Evolutionary conservation across 1,139 yeast species (phyloP).

Genomic region (Sugiyamaella japonica): DNA sequence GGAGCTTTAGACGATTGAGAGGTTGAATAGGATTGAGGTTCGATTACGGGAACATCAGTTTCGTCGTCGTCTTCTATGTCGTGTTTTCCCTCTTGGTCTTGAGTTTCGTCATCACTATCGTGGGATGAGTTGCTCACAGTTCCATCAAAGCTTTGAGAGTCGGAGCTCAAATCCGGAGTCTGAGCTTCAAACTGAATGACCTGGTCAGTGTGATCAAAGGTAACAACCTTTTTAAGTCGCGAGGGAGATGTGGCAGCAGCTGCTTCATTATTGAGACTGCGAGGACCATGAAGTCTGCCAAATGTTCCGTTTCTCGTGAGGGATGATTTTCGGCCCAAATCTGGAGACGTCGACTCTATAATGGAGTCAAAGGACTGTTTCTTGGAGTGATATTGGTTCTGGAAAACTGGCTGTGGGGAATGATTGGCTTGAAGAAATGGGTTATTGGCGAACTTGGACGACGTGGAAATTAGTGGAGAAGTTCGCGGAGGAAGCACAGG

Average conservation of each 20-base stretch:
- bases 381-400: conserved; percentile 8
- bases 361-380: neutral
- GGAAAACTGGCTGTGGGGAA: conserved; percentile 9
- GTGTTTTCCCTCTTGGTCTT: conserved; percentile 27
- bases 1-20: neutral
- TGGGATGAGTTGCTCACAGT: neutral
- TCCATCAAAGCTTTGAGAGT: conserved; percentile 24
- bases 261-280: conserved; percentile 26
- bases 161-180: conserved; percentile 44
- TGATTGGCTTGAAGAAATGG: conserved; percentile 28
- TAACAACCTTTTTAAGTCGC: conserved; percentile 37
- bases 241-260: conserved; percentile 20
- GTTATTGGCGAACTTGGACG: conserved; percentile 25
- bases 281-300: conserved; percentile 38
- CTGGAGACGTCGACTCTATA: conserved; percentile 10
- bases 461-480: conserved; percentile 15
- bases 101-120: conserved; percentile 23
- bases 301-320: conserved; percentile 34
- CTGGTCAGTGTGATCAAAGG: conserved; percentile 41
- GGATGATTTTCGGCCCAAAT: conserved; percentile 19
- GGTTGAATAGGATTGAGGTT: conserved; percentile 22
- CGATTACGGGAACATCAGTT: conserved; percentile 31
- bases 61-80: conserved; percentile 18
- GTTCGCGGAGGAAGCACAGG: conserved; percentile 18
- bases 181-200: conserved; percentile 46